phyloP scores from a whole-genome alignment of 805 yeast genomes.

The Vanderwaltozyma polyspora region DNA sequence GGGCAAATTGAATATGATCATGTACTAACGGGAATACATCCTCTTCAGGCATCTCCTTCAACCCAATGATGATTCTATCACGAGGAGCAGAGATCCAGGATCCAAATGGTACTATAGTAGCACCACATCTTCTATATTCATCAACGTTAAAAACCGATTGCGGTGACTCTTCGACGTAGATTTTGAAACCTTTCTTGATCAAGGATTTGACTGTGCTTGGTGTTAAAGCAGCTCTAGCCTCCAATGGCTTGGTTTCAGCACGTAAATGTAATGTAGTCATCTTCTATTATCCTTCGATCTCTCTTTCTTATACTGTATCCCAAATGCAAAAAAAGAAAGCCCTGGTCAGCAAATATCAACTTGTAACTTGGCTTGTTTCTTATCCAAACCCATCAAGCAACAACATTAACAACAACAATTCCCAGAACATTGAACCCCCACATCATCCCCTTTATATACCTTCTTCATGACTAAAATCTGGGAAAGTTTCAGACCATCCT shows the following conservation, averaged over 20 bases:
- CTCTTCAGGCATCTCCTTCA: slow-evolving; percentile 90
- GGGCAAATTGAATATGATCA: slow-evolving; percentile 97
- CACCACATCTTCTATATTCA: slow-evolving; percentile 77
- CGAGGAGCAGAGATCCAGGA: slow-evolving; percentile 89
- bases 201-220: slow-evolving; percentile 81
- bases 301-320: no score
- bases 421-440: no score
- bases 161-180: slow-evolving; percentile 77
- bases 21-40: slow-evolving; percentile 84
- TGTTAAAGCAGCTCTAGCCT: slow-evolving; percentile 93
- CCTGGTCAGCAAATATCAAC: no score
- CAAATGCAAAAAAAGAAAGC: no score
- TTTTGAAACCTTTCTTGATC: slow-evolving; percentile 76
- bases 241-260: slow-evolving; percentile 95
- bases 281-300: not conserved
- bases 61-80: slow-evolving; percentile 82
- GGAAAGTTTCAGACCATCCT: no score
- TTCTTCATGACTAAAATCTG: no score
- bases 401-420: no score
- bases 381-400: no score
- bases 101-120: slow-evolving; percentile 80
- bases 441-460: no score
- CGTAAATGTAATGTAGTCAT: slow-evolving; percentile 64
- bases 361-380: no score
- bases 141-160: slow-evolving; percentile 68